Base-by-base conservation (phyloP, 2,329 filamentous ascomycete species). In the Trichoderma sp. region DNA sequence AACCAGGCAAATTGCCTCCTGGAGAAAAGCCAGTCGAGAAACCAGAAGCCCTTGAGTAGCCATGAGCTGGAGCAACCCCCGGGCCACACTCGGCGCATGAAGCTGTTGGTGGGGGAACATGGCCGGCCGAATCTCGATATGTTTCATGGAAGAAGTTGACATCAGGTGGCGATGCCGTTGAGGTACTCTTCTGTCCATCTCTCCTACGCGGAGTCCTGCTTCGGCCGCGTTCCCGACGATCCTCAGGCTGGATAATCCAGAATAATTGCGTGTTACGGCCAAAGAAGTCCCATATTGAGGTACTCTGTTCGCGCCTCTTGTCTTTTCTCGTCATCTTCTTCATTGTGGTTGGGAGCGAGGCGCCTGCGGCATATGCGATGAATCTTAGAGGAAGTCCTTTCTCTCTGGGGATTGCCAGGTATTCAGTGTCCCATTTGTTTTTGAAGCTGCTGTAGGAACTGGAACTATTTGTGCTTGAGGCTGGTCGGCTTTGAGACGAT, bases 311-410 rank as follows among this genome's bases (percentile, higher is more conserved):
- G 1, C 38, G 2, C 21, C 29, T 72, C 18, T 31, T 29, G 24
- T 38, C 12, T 2, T 35, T 45, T 24, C 74, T 72, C 9, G 68
- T 75, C 68, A 72, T 72, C 33, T 75, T 75, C 33, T 63, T 74
- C n/a, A 75, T 3, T 24, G 50, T 50, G 2, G 33, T 60, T 4
- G 74, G 60, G 11, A 73, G 33, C 2, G 45, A 62, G 16, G 31
- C 60, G 1, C 69, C 68, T 3, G 74, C 35, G 27, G 50, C 33
- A 27, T 73, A 75, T 6, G 62, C 62, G 8, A 75, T 33, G 50
- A 75, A 73, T 6, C 41, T 63, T 9, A 64, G 56, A 21, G 63
- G 29, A 12, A 62, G 21, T 4, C 41, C 31, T 16, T 35, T 33
- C 3, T 73, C 21, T 35, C 50, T 16, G 14, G 56, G 16, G 35